Base-by-base conservation (phyloP, 2,329 filamentous ascomycete species). In the Cladophialophora bantiana region DNA sequence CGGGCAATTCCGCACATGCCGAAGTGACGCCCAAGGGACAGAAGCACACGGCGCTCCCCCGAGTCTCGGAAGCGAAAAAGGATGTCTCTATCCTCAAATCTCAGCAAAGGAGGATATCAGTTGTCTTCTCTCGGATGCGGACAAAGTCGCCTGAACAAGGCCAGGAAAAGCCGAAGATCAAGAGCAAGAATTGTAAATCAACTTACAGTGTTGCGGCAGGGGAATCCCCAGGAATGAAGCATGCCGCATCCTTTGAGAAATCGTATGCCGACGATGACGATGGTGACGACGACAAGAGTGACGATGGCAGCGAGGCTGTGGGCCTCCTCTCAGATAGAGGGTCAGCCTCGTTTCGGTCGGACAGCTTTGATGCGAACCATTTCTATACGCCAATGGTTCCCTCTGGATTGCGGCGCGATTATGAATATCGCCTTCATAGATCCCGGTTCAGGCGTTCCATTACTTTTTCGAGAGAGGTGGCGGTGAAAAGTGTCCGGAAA, bases 301-400 rank as follows among this genome's bases (percentile, higher is more conserved):
- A 48, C 26, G 53, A 65, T 13, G 62, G 60, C 7, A n/a, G 48
- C 36, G 62, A 65, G 36, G 56, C 50, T 10, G 48, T 56, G 4
- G 62, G 56, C 31, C 62, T 64, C 2, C 56, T 65, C 15, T 65
- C 48, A 20, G 18, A 26, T 26, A 48, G 18, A 26, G 36, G 18
- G 6, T 31, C 56, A 2, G 26, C 5, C 12, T 50, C 62, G 9
- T 42, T 48, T 20, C 35, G 20, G 4, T n/a, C 34, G 54, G 12
- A 58, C 1, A 54, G 42, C 10, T 57, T 57, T 15, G 20, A 58
- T 32, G 62, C 54, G 20, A 26, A 10, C 31, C 42, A 65, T 7
- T 60, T 59, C 56, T 53, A 59, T 26, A 58, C 54, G 31, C 40
- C 42, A 32, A 56, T 56, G 62, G 7, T 56, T 18, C 9, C 60